Conservation (phyloP, 148 eudicot species). For the Silene conica region DNA sequence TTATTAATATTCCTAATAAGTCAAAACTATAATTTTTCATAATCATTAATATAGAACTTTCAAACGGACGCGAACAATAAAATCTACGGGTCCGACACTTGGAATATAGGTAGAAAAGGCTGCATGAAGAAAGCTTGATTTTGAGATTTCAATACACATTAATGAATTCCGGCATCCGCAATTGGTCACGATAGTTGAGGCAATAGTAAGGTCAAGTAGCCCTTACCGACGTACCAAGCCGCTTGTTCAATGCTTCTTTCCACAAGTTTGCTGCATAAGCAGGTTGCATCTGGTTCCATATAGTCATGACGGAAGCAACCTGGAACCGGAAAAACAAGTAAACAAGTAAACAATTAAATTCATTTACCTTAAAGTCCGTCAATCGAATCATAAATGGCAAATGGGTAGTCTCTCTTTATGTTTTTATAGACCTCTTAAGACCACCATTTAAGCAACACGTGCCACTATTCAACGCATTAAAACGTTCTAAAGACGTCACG, state of each 20-base stretch:
- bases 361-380: neutral
- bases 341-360: neutral
- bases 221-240: constrained; percentile 82
- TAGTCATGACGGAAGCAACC: constrained; percentile 97
- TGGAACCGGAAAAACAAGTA: constrained; percentile 23
- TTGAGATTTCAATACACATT: too few species aligned
- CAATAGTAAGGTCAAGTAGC: neutral
- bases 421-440: neutral
- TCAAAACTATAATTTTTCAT: too few species aligned
- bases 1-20: too few species aligned
- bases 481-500: neutral
- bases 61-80: too few species aligned
- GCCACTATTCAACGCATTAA: neutral
- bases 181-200: neutral
- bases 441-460: neutral
- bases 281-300: constrained; percentile 84
- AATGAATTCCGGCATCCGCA: neutral
- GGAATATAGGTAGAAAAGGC: too few species aligned
- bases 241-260: constrained; percentile 95
- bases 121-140: too few species aligned
- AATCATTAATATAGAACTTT: too few species aligned
- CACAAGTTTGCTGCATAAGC: constrained; percentile 89
- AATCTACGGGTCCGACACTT: too few species aligned
- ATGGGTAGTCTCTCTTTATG: neutral
- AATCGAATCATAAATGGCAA: neutral